phyloP scores from a whole-genome alignment of 352 stramenopile species.

The Pythium rishiriense region DNA sequence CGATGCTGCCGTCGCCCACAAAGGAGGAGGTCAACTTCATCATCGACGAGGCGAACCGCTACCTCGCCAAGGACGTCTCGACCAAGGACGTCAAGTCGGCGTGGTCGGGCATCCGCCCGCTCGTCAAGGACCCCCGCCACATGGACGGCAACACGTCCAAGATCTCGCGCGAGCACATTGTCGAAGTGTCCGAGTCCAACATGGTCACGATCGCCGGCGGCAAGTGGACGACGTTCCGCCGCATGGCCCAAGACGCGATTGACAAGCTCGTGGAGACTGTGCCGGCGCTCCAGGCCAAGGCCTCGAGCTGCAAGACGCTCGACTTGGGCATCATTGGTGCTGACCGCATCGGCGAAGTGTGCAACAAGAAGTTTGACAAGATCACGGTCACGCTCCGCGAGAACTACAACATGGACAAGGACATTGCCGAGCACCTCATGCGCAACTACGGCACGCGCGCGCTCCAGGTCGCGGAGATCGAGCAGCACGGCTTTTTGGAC shows the following conservation, averaged over 20 bases:
- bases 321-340: conserved; percentile 86
- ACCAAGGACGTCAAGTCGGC: conserved; percentile 92
- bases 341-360: conserved; percentile 92
- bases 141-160: conserved; percentile 77
- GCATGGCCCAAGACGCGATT: conserved; percentile 95
- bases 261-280: conserved; percentile 86
- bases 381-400: conserved; percentile 93
- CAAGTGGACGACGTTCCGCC: conserved; percentile 97
- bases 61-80: conserved; percentile 89
- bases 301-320: conserved; percentile 70
- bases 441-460: conserved; percentile 96
- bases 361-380: conserved; percentile 96
- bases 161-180: conserved; percentile 94
- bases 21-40: conserved; percentile 95
- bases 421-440: conserved; percentile 94
- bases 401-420: conserved; percentile 92
- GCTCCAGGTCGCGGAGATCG: conserved; percentile 94
- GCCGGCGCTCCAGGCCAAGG: conserved; percentile 77
- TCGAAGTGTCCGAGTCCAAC: conserved; percentile 89
- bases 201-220: conserved; percentile 95
- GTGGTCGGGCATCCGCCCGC: conserved; percentile 95
- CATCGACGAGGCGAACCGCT: conserved; percentile 92
- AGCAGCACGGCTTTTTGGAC: conserved; percentile 79
- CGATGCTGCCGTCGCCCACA: conserved; percentile 92
- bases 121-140: conserved; percentile 91